A percentile compares a stretch with the other conserved stretches of the same genome.
Evolutionary conservation across 805 yeast species (phyloP).

Genomic region (Candida rishiriensis): DNA sequence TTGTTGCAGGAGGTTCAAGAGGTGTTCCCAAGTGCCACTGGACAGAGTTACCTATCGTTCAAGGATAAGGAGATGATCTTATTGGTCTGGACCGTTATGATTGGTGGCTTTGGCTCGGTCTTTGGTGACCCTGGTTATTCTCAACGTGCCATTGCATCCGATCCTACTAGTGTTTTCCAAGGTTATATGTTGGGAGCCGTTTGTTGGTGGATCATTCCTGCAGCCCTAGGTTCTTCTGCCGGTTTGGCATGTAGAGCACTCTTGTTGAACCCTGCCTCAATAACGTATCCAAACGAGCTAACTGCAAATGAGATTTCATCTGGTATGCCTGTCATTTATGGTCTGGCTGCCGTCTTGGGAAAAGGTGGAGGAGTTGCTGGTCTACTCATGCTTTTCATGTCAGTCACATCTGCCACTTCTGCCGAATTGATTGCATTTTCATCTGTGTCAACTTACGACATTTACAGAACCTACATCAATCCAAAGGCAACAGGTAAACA

Average conservation of each 20-base stretch:
- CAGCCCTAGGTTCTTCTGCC: slow-evolving; percentile 31
- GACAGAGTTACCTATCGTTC: slow-evolving; percentile 30
- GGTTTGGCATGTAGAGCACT: slow-evolving; percentile 36
- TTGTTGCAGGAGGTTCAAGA: slow-evolving; percentile 33
- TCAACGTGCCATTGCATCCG: slow-evolving; percentile 38
- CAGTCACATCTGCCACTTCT: slow-evolving; percentile 39
- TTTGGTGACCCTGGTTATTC: slow-evolving; percentile 27
- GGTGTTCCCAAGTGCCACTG: slow-evolving; percentile 27
- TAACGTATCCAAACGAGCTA: slow-evolving; percentile 39
- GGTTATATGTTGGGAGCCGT: slow-evolving; percentile 37
- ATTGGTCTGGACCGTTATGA: slow-evolving; percentile 27
- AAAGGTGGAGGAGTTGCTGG: slow-evolving; percentile 38
- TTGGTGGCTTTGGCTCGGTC: slow-evolving; percentile 57
- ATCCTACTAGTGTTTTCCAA: slow-evolving; percentile 28
- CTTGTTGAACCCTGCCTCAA: slow-evolving; percentile 27
- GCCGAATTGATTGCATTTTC: slow-evolving; percentile 41
- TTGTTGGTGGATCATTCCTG: slow-evolving; percentile 36
- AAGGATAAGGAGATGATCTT: slow-evolving; percentile 29
- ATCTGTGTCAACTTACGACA: slow-evolving; percentile 36
- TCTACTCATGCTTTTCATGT: slow-evolving; percentile 37
- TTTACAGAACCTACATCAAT: slow-evolving; percentile 36
- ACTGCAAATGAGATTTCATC: slow-evolving; percentile 34
- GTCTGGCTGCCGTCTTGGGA: slow-evolving; percentile 33
- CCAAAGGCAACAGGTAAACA: slow-evolving; percentile 36
- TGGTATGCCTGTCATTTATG: slow-evolving; percentile 35